A percentile compares a stretch with the other conserved stretches of the same genome.
Conservation (phyloP, 169 alveolate species). For the Plasmodium sp. region DNA sequence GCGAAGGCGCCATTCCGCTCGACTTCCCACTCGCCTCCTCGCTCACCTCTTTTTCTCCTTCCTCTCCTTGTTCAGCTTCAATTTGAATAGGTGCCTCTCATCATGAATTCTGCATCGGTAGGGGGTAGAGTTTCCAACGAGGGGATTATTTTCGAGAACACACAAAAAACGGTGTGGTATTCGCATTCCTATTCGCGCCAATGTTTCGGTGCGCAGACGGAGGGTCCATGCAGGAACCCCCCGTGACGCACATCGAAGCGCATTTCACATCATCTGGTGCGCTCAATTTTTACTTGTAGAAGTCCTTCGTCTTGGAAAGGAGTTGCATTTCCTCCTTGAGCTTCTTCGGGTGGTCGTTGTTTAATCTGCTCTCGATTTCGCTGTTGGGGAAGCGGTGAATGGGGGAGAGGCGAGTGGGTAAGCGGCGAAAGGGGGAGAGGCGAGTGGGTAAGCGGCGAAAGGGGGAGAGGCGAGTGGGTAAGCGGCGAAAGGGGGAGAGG, state of each 20-base stretch:
- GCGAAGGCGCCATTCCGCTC: background rate
- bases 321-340: conserved; percentile 63
- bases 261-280: background rate
- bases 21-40: background rate
- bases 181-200: background rate
- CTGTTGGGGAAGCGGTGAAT: background rate
- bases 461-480: too few relatives aligned
- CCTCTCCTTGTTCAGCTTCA: conserved; percentile 65
- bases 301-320: conserved; percentile 63
- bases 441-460: too few relatives aligned
- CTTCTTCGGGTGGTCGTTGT: conserved; percentile 59
- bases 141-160: background rate
- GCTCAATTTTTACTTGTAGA: conserved; percentile 53
- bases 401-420: background rate
- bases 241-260: background rate
- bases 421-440: background rate
- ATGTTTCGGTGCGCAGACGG: background rate
- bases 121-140: background rate
- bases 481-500: background rate
- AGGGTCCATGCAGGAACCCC: background rate
- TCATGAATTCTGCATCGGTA: conserved; percentile 47
- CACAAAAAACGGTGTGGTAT: background rate
- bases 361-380: conserved; percentile 48
- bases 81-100: conserved; percentile 59
- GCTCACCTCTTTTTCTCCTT: conserved; percentile 38